Base-by-base conservation (phyloP, 1,139 yeast species). In the Wickerhamomyces sp. region DNA sequence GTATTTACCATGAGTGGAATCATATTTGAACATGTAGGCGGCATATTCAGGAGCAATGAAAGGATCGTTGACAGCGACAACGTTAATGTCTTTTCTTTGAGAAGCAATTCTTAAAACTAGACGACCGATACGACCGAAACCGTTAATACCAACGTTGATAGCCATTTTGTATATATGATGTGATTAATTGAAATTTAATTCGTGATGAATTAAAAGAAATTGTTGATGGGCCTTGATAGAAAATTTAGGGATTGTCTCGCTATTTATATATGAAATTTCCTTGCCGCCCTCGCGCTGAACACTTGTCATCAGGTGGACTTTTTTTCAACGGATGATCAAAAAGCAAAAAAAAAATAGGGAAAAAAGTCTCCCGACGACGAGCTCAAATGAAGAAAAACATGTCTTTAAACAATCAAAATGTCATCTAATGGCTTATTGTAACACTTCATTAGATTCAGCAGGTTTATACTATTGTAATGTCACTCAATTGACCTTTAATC, bases 41-140 rank as follows among this genome's bases (percentile, higher is more conserved):
- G 91, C 93, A 71, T 84, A 84, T 64, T 84, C 91, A 57, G 88
- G 79, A 55, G 80, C 80, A 67, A 84, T 84, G 78, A 84, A 84
- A 56, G 94, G 94, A 71, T 84, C 91, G 68, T 84, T 84, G 77
- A 84, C 73, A 62, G 90, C 91, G 53, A 84, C 88, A 59, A 84
- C 86, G 64, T 81, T 75, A 63, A 84, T 57, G 52, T 56, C 86
- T 58, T 76, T 72, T 79, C 86, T 79, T 56, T 64, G 60, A 61
- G 84, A 73, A 57, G 93, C 93, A 65, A 83, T 78, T 78, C 94
- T 82, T 67, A 84, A 75, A 58, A 82, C 80, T 66, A 84, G 80
- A 73, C 94, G 88, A 59, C 94, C 94, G 62, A 84, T 84, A 72
- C 94, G 82, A 62, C 94, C 94, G 83, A 84, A 84, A 66, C 93